A percentile compares a stretch with the other conserved stretches of the same genome.
phyloP scores from a whole-genome alignment of 495 filamentous ascomycete genomes.

The Penicillium soppii region DNA sequence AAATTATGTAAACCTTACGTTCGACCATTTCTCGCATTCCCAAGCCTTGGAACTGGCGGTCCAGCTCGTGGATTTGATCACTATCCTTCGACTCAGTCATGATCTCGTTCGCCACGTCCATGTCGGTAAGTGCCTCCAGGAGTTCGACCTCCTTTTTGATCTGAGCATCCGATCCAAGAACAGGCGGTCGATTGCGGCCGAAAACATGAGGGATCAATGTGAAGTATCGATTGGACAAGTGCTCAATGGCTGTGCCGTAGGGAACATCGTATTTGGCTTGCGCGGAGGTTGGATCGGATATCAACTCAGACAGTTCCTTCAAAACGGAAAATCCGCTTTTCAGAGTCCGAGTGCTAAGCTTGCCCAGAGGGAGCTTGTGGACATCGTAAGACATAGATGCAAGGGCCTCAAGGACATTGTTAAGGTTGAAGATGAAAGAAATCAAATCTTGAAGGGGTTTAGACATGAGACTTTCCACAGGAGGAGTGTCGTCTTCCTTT shows the following conservation, averaged over 20 bases:
- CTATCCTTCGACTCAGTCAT: slow-evolving; percentile 61
- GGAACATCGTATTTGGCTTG: slow-evolving; percentile 42
- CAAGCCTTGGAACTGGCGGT: slow-evolving; percentile 68
- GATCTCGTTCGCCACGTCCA: slow-evolving; percentile 78
- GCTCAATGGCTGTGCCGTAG: slow-evolving; percentile 45
- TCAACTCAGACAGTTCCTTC: slow-evolving; percentile 67
- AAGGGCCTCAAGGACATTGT: slow-evolving; percentile 66
- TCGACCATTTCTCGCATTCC: slow-evolving; percentile 69
- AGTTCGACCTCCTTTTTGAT: slow-evolving; percentile 75
- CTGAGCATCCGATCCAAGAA: slow-evolving; percentile 51
- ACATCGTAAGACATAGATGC: slow-evolving; percentile 70
- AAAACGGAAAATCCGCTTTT: slow-evolving; percentile 67
- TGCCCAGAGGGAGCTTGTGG: slow-evolving; percentile 77
- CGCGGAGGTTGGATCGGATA: slow-evolving; percentile 51
- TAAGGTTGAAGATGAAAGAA: slow-evolving; percentile 77
- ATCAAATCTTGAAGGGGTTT: slow-evolving; percentile 64
- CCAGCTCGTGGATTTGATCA: slow-evolving; percentile 59
- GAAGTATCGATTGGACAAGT: slow-evolving; percentile 73
- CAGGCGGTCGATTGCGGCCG: slow-evolving; percentile 67
- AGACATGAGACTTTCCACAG: slow-evolving; percentile 53
- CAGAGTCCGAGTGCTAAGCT: slow-evolving; percentile 75
- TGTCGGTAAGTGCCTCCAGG: slow-evolving; percentile 74
- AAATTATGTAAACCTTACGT: neutral
- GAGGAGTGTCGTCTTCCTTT: slow-evolving; percentile 28
- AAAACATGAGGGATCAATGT: slow-evolving; percentile 80